Base-by-base conservation (phyloP, 2,329 filamentous ascomycete species). In the Penicillium decumbens region DNA sequence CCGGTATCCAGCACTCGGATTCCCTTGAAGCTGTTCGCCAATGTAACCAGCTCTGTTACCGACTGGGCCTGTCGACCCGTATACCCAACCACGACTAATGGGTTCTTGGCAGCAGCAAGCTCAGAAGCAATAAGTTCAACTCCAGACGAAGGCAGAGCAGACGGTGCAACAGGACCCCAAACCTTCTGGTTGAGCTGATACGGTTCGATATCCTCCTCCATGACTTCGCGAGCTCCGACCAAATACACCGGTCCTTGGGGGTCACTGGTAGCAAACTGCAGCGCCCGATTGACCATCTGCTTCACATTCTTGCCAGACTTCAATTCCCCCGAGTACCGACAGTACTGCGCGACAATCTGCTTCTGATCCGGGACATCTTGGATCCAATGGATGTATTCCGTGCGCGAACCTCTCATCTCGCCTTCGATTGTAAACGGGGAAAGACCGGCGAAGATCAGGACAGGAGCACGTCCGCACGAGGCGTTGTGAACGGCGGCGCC, bases 311-410 rank as follows among this genome's bases (percentile, higher is more conserved):
- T 81, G 13, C 88, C 89, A 2, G 86, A 85, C 73, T 90, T 91
- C 68, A 95, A 84, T 73, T 95, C 90, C 3, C 79, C 88, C 0
- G 84, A 74, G 63, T 93, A 95, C 8, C 89, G 80, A 66, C 90
- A 95, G 69, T 95, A 95, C 72, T 95, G 89, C 0, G 81, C 76
- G 3, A 95, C 75, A 51, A 95, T 91, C 61, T 83, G 80, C 66
- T 86, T 88, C 67, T 92, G 88, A 61, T 92, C 87, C 0, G 85
- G 87, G 2, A 90, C 85, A 68, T 92, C 87, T 62, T 92, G 88
- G 28, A 91, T 85, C 87, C 88, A 92, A 67, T 92, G 88, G 58
- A 90, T 91, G 66, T 88, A 91, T 69, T 92, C 88, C 1, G 87
- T 90, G 46, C 88, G 77, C n/a, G 80, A 84, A 10, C 88, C 88